Evolutionary conservation across 495 filamentous ascomycete genomes (phyloP).

Genomic region (Aspergillus diversus): DNA sequence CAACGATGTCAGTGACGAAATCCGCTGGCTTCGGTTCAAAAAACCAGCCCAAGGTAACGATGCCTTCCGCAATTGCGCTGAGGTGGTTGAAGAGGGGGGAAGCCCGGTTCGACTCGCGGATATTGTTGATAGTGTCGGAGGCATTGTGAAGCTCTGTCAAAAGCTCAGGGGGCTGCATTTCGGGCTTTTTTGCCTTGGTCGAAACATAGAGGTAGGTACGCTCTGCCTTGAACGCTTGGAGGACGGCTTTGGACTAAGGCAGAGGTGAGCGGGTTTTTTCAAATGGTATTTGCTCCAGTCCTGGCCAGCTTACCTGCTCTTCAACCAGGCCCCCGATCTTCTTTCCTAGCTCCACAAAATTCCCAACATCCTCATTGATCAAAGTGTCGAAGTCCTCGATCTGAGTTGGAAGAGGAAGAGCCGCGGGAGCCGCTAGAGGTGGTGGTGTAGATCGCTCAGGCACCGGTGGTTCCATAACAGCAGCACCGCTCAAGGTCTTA

Average conservation of each 20-base stretch:
- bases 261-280: constrained; percentile 10
- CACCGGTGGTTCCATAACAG: constrained; percentile 44
- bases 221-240: constrained; percentile 76
- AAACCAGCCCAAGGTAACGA: constrained; percentile 85
- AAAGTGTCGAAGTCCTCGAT: constrained; percentile 86
- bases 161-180: constrained; percentile 68
- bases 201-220: constrained; percentile 86
- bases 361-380: constrained; percentile 72
- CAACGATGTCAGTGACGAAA: constrained; percentile 76
- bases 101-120: constrained; percentile 76
- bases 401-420: constrained; percentile 69
- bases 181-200: constrained; percentile 91
- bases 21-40: constrained; percentile 78
- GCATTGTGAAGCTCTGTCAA: constrained; percentile 81
- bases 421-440: constrained; percentile 49
- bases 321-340: constrained; percentile 76
- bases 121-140: constrained; percentile 72
- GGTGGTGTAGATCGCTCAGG: constrained; percentile 47
- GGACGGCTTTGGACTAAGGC: constrained; percentile 59
- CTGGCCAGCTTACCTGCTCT: constrained; percentile 65
- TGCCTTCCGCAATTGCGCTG: constrained; percentile 84
- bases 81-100: constrained; percentile 76
- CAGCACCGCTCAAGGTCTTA: constrained; percentile 45
- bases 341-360: constrained; percentile 76
- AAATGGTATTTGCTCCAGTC: not conserved